Percentiles rank a stretch among this genome's conserved stretches.
Conservation (phyloP, 2,329 filamentous ascomycete genomes). For the Aureobasidium sp. region DNA sequence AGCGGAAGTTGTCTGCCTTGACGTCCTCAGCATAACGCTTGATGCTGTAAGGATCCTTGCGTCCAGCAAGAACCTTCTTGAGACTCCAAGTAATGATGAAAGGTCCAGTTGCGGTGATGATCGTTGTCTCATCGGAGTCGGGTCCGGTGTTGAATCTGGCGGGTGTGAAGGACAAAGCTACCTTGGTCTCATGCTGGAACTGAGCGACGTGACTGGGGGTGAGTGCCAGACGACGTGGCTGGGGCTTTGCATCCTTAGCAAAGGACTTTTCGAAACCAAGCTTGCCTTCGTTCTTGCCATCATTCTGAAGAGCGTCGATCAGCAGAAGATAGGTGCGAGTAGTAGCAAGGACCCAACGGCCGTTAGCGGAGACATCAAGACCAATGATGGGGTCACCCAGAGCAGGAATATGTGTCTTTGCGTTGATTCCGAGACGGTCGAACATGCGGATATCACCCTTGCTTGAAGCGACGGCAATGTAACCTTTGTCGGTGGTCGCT, state of each 20-base stretch:
- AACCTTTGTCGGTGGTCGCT: slow-evolving; percentile 91
- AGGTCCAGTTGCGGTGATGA: slow-evolving; percentile 92
- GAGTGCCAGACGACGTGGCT: slow-evolving; percentile 81
- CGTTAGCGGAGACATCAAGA: slow-evolving; percentile 90
- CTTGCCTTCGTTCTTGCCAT: slow-evolving; percentile 93
- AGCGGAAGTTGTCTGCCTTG: slow-evolving; percentile 98
- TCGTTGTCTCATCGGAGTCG: slow-evolving; percentile 73
- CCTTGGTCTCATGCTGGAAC: slow-evolving; percentile 92
- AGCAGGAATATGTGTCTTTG: slow-evolving; percentile 93
- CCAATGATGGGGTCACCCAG: slow-evolving; percentile 92
- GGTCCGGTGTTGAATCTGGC: slow-evolving; percentile 91
- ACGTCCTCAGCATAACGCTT: slow-evolving; percentile 94
- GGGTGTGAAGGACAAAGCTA: slow-evolving; percentile 77
- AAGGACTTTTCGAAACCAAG: slow-evolving; percentile 96
- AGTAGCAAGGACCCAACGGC: slow-evolving; percentile 90
- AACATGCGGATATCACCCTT: slow-evolving; percentile 97
- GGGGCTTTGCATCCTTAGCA: slow-evolving; percentile 85
- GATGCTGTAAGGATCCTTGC: slow-evolving; percentile 87
- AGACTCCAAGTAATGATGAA: slow-evolving; percentile 96
- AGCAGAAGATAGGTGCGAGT: slow-evolving; percentile 91
- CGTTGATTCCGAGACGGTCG: slow-evolving; percentile 91
- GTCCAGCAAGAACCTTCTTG: slow-evolving; percentile 76
- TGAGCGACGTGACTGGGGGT: slow-evolving; percentile 91
- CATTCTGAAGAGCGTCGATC: slow-evolving; percentile 83
- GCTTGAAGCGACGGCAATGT: slow-evolving; percentile 93